These are phyloP conservation scores for Barnettozyma siamensis DNA, from an alignment of 805 yeast genomes.

Conservation along the genomic window DNA sequence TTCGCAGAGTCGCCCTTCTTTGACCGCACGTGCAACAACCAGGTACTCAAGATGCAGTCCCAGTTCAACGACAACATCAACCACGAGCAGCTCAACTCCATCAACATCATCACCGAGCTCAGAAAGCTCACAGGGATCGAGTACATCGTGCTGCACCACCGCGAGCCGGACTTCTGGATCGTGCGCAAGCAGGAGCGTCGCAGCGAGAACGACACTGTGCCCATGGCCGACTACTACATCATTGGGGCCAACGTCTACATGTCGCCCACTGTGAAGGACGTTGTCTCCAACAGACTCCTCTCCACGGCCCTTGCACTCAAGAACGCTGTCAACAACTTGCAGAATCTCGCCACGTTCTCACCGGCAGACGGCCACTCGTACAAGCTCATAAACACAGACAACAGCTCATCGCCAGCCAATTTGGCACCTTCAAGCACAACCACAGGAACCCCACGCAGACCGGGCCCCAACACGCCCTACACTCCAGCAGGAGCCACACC, in stretches of 20 bases:
- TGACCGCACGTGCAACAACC: conserved; percentile 90
- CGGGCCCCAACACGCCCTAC: conserved; percentile 23
- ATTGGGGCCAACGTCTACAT: conserved; percentile 90
- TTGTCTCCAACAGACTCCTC: conserved; percentile 61
- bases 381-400: conserved; percentile 10
- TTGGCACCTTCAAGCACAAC: no score
- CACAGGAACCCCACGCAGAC: conserved; percentile 9
- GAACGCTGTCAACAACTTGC: conserved; percentile 42
- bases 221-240: conserved; percentile 75
- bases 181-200: conserved; percentile 73
- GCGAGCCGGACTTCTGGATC: conserved; percentile 93
- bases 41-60: conserved; percentile 90
- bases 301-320: conserved; percentile 30
- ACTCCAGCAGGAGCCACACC: conserved; percentile 20
- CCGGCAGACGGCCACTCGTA: conserved; percentile 59
- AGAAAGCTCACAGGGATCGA: conserved; percentile 80
- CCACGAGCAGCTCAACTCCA: conserved; percentile 21
- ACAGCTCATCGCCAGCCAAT: no score
- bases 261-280: conserved; percentile 72
- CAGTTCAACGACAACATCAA: conserved; percentile 59
- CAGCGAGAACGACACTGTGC: conserved; percentile 42
- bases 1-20: conserved; percentile 93
- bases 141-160: conserved; percentile 63
- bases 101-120: conserved; percentile 50
- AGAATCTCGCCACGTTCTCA: conserved; percentile 46